Conservation (phyloP, 768 basidiomycete genomes). For the Boletus tomentosulus region DNA sequence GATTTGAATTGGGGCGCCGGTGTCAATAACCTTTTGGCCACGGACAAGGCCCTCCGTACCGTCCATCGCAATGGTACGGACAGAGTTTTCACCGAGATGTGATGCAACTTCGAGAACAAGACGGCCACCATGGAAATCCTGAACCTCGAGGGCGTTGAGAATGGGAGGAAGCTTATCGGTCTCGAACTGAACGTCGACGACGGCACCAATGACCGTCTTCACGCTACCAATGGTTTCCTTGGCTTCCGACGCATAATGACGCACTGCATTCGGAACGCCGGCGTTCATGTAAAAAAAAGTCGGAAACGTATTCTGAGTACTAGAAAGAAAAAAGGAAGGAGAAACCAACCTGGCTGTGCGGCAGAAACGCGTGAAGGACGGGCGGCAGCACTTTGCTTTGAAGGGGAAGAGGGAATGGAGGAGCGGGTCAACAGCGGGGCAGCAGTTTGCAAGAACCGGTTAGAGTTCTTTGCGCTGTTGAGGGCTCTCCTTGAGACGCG, state of each 20-base stretch:
- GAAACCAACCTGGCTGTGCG: constrained; percentile 50
- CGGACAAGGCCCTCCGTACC: constrained; percentile 99
- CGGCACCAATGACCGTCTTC: constrained; percentile 99
- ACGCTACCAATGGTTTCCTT: constrained; percentile 70
- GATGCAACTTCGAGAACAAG: constrained; percentile 99
- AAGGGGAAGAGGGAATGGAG: constrained; percentile 40
- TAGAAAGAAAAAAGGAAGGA: background rate
- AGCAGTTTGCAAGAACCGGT: constrained; percentile 78
- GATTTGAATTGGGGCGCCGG: constrained; percentile 93
- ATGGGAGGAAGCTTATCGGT: constrained; percentile 89
- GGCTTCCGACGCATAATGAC: constrained; percentile 90
- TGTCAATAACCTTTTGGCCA: constrained; percentile 95
- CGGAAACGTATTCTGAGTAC: constrained; percentile 1
- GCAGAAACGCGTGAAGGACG: constrained; percentile 49
- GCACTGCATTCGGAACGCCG: constrained; percentile 42
- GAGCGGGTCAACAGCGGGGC: constrained; percentile 52
- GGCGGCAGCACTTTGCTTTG: constrained; percentile 43
- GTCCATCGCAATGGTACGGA: constrained; percentile 99
- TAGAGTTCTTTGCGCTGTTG: constrained; percentile 69
- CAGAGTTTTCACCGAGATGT: constrained; percentile 98
- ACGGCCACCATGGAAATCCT: constrained; percentile 89
- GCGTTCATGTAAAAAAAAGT: background rate
- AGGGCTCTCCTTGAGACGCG: constrained; percentile 84
- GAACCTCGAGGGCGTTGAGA: constrained; percentile 97
- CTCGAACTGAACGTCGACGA: constrained; percentile 99